These are phyloP conservation scores for Linnemannia elongata DNA, from an alignment of 192 early-diverging fungal species.

Conservation along the genomic window DNA sequence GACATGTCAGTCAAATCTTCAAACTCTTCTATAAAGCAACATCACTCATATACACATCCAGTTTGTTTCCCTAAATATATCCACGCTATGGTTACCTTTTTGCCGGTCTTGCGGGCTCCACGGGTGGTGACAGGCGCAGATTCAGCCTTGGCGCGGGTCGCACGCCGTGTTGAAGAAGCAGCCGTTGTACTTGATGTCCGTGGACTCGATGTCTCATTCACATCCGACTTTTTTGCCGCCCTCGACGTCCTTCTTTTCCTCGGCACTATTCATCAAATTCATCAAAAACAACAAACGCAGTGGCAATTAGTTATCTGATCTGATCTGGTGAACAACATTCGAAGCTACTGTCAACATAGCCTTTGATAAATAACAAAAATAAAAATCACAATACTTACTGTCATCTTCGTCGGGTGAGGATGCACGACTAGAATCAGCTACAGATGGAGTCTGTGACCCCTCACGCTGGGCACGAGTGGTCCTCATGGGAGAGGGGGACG, in stretches of 20 bases:
- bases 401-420: conserved; percentile 69
- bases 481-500: conserved; percentile 53
- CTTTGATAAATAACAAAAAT: background rate
- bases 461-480: conserved; percentile 56
- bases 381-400: conserved; percentile 34
- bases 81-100: conserved; percentile 26
- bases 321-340: too few relatives aligned
- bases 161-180: conserved; percentile 22
- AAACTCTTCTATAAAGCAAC: too few relatives aligned
- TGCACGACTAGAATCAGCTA: conserved; percentile 59
- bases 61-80: too few relatives aligned
- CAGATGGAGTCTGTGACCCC: conserved; percentile 60
- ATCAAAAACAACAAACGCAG: background rate
- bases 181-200: conserved; percentile 27
- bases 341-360: too few relatives aligned
- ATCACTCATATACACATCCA: too few relatives aligned
- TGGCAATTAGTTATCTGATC: background rate
- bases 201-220: conserved; percentile 55
- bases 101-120: conserved; percentile 42
- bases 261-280: conserved; percentile 13
- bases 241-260: conserved; percentile 42
- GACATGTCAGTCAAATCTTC: too few relatives aligned
- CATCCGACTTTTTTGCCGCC: conserved; percentile 45
- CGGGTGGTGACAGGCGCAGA: conserved; percentile 26
- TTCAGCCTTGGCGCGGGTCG: conserved; percentile 43